Base-by-base conservation (phyloP, 2,329 filamentous ascomycete genomes). In the Scorias spongiosa region DNA sequence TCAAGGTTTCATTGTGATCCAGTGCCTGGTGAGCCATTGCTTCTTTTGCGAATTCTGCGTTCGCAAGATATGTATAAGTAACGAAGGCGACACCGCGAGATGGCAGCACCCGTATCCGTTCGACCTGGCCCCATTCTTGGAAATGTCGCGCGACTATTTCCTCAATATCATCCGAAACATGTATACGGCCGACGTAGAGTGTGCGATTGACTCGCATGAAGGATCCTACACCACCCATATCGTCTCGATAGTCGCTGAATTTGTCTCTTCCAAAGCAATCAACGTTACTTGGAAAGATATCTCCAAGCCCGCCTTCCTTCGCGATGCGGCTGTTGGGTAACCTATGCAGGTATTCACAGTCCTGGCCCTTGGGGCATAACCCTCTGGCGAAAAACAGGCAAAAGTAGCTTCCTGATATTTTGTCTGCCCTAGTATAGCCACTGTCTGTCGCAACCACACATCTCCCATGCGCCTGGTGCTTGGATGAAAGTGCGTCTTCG, bases 221-320 rank as follows among this genome's bases (percentile, higher is more conserved):
- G 48, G 78, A 86, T 20, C 91, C 91, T 2, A 95, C 87, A 51
- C 93, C 93, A 11, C 89, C 88, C 91, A 98, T 96, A 62, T 96
- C 89, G 60, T 96, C 89, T 56, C 88, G 72, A 65, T 95, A 96
- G 58, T 94, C 89, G 49, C 76, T 81, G 57, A 86, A 84, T 67
- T 93, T 94, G 70, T 95, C 89, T 46, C 89, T 75, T 2, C 86
- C 86, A 57, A 98, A 98, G 58, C 87, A 93, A 66, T 98, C 91
- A 15, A 94, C 79, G 54, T 95, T 96, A 1, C 84, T 84, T 48
- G 89, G 91, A 66, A 89, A 95, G 10, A 93, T 72, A 62, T 96
- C 91, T 58, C 87, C 85, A 2, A 93, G 43, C 12, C 58, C 74
- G 10, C 54, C 55, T 41, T 60, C 58, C 41, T 60, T 61, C 14